These are phyloP conservation scores for Phaeosphaeria sp. DNA, from an alignment of 2,329 filamentous ascomycete genomes.

Conservation along the genomic window DNA sequence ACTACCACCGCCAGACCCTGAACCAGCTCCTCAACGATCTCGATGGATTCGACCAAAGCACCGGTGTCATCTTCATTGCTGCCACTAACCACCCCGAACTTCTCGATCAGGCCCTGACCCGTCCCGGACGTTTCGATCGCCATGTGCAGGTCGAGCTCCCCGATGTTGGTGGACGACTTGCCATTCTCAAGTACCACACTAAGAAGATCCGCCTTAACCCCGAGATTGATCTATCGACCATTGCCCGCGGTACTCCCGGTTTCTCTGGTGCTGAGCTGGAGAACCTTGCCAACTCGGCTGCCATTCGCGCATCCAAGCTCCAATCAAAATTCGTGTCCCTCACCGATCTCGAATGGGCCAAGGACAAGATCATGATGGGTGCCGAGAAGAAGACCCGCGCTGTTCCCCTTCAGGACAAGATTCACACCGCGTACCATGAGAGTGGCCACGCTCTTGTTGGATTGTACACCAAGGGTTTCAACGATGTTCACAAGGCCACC, in stretches of 20 bases:
- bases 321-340: conserved; percentile 78
- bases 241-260: conserved; percentile 87
- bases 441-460: conserved; percentile 92
- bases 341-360: conserved; percentile 92
- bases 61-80: conserved; percentile 92
- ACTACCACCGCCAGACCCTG: conserved; percentile 95
- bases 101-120: conserved; percentile 91
- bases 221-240: conserved; percentile 81
- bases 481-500: conserved; percentile 93
- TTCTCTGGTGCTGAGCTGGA: conserved; percentile 96
- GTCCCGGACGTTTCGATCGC: conserved; percentile 94
- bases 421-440: conserved; percentile 95
- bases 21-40: conserved; percentile 97
- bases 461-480: conserved; percentile 78
- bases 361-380: conserved; percentile 97
- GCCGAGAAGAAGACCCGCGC: conserved; percentile 89
- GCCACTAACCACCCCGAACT: conserved; percentile 96
- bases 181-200: conserved; percentile 92
- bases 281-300: conserved; percentile 96
- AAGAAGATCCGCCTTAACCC: conserved; percentile 83
- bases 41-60: conserved; percentile 95
- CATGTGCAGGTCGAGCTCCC: conserved; percentile 88
- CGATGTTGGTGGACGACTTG: conserved; percentile 90
- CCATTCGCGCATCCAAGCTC: conserved; percentile 89
- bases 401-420: conserved; percentile 91